phyloP scores from a whole-genome alignment of 441 rosid genomes.

The Erysimum cheiri region DNA sequence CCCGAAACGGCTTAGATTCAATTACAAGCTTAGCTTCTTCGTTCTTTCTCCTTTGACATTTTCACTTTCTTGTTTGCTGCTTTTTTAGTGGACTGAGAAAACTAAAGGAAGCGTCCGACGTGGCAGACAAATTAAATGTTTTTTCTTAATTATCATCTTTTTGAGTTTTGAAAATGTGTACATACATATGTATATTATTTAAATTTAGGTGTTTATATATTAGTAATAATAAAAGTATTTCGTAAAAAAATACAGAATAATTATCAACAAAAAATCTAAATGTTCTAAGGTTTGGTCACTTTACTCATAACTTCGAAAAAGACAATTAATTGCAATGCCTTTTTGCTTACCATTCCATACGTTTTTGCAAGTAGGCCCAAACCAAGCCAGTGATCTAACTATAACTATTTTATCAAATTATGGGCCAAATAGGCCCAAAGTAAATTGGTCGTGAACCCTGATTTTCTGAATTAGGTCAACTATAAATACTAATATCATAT shows the following conservation, averaged over 20 bases:
- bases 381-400: neutral
- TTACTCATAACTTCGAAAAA: no score
- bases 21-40: slow-evolving; percentile 30
- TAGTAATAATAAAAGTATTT: no score
- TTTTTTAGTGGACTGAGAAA: slow-evolving; percentile 23
- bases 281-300: no score
- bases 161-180: no score
- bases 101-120: slow-evolving; percentile 15
- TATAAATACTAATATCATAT: slow-evolving; percentile 7
- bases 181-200: no score
- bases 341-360: no score
- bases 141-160: no score
- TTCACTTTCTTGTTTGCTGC: slow-evolving; percentile 21
- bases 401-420: neutral
- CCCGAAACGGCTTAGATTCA: slow-evolving; percentile 28
- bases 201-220: no score
- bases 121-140: neutral
- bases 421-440: slow-evolving; percentile 3
- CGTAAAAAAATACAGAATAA: no score
- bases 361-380: neutral
- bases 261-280: no score
- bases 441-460: neutral
- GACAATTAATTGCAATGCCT: no score
- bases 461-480: slow-evolving; percentile 22
- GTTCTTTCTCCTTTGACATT: slow-evolving; percentile 32